phyloP scores from a whole-genome alignment of 2,329 filamentous ascomycete genomes.

The Berkeleyomyces basicola region DNA sequence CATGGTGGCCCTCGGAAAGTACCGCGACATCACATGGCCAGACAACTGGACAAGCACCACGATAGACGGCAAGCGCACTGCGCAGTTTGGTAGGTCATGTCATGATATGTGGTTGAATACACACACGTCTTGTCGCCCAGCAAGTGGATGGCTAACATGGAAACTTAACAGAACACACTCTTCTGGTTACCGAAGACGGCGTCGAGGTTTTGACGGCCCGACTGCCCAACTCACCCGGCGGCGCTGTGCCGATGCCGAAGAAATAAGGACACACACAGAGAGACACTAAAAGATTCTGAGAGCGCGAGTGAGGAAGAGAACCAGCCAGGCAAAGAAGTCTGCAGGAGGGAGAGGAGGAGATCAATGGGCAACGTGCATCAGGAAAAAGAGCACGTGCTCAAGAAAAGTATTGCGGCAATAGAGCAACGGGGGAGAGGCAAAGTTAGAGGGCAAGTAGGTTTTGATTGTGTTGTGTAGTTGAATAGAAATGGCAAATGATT shows the following conservation, averaged over 20 bases:
- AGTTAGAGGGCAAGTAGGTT: too few species aligned
- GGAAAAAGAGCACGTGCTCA: too few species aligned
- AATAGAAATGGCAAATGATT: too few species aligned
- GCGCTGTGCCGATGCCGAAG: conserved; percentile 43
- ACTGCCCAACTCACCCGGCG: conserved; percentile 56
- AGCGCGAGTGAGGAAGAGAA: too few species aligned
- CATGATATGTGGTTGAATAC: background rate
- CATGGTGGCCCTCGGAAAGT: conserved; percentile 87
- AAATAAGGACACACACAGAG: background rate
- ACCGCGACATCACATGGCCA: conserved; percentile 90
- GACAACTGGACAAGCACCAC: conserved; percentile 98
- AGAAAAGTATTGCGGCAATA: too few species aligned
- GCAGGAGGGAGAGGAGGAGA: too few species aligned
- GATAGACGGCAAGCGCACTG: conserved; percentile 71
- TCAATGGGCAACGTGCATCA: too few species aligned
- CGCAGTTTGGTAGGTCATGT: conserved; percentile 62
- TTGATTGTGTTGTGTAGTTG: too few species aligned
- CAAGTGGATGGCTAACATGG: background rate
- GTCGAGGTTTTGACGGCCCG: conserved; percentile 69
- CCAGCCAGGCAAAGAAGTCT: too few species aligned
- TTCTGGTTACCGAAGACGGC: conserved; percentile 68
- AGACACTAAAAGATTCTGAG: too few species aligned
- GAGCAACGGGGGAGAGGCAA: too few species aligned
- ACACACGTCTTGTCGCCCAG: background rate
- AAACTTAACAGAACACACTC: conserved; percentile 48